These are phyloP conservation scores for Liquidambar formosana DNA, from an alignment of 164 flowering plant species.

Conservation along the genomic window DNA sequence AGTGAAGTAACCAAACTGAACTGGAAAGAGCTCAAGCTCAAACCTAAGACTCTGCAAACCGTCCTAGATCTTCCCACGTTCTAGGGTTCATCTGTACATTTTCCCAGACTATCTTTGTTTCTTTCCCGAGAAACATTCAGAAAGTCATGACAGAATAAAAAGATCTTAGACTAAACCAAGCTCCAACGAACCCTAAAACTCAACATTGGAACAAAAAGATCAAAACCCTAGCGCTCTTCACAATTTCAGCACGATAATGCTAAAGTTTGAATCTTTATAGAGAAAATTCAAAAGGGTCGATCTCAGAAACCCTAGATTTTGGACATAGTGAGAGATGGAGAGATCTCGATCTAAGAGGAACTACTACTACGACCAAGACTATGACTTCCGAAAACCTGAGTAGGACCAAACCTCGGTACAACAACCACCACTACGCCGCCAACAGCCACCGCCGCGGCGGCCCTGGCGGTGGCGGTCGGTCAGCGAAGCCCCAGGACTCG, in stretches of 20 bases:
- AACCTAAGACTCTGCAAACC: conserved; percentile 8
- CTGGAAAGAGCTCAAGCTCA: conserved; percentile 3
- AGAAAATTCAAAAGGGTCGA: neutral
- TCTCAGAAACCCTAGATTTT: conserved; percentile 12
- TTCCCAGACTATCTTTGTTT: neutral
- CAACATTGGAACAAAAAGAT: neutral
- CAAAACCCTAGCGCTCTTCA: neutral
- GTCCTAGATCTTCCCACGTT: conserved; percentile 12
- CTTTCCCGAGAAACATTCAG: neutral
- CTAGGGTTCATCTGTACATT: conserved; percentile 13
- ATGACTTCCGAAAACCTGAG: conserved; percentile 50
- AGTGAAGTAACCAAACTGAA: neutral
- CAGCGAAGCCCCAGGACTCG: conserved; percentile 39
- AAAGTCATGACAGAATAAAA: no score
- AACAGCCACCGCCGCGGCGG: conserved; percentile 43
- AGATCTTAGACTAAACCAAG: no score
- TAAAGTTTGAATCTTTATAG: neutral
- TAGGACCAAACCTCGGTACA: conserved; percentile 59
- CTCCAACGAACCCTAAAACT: no score
- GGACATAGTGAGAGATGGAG: conserved; percentile 44
- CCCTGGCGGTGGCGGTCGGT: conserved; percentile 28
- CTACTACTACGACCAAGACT: conserved; percentile 81
- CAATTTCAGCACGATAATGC: no score
- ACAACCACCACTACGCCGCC: conserved; percentile 26
- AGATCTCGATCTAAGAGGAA: conserved; percentile 90